Evolutionary conservation across 495 filamentous ascomycete genomes (phyloP), one percentile per base, ranked within the genome.

Genomic region (Penicillium malachiteum): DNA sequence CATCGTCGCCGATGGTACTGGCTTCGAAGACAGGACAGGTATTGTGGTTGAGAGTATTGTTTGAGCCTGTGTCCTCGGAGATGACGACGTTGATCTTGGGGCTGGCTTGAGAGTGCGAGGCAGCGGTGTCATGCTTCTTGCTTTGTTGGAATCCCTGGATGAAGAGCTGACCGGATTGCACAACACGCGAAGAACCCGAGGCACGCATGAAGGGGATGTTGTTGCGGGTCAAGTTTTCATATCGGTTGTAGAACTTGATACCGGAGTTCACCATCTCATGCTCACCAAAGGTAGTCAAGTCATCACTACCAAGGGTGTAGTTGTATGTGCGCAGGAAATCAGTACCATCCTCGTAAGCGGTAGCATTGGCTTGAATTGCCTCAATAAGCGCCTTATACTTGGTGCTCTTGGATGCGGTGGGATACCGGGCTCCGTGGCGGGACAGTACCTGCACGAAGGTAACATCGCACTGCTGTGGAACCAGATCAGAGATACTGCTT

Each of bases 371-470:
- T 21, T 92, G 83, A 59, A 96, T 86, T 8, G 72, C 74, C 13
- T 77, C 58, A 46, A 94, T 75, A 17, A 84, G 73, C 26, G 63
- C 59, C 30, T 65, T 69, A 68, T 92, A 92, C 12, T 58, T 58
- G 9, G 60, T 52, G 10, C 82, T 77, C 73, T 91, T 92, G 37
- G 70, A 69, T 3, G 65, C 56, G 0, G 90, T 94, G 9, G 91
- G 91, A 64, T 87, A 86, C 54, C 91, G 80, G 12, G 89, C 89
- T n/a, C 91, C 91, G 69, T 96, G 91, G 12, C 91, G 82, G 8
- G 88, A 88, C 50, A 96, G 79, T 13, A 91, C 69, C 59, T 92
- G 88, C 9, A 80, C 90, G 66, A 94, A 92, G 35, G 84, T 91
- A 55, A 93, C 65, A 43, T 81, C 68, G 74, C 91, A 96, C 26